phyloP scores from a whole-genome alignment of 2,329 filamentous ascomycete species.

The Colletotrichum sp. region DNA sequence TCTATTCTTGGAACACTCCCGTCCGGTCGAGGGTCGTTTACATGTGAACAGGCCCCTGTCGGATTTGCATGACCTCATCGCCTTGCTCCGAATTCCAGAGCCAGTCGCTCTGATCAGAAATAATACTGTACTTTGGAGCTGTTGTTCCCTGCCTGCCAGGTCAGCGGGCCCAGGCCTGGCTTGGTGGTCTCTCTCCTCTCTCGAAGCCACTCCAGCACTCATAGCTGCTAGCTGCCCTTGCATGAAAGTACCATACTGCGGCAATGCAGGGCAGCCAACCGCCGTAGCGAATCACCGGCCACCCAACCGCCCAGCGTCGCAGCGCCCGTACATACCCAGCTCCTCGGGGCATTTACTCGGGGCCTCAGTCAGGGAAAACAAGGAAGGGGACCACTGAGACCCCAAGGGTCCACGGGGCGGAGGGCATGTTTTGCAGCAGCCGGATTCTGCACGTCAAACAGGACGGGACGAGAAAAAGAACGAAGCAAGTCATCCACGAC shows the following conservation, averaged over 20 bases:
- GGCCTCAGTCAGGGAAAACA: neutral
- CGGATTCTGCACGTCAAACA: neutral
- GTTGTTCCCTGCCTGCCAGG: neutral
- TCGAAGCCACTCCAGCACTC: neutral
- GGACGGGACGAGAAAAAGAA: neutral
- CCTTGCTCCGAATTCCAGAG: neutral
- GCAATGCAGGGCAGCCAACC: neutral
- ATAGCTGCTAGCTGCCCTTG: neutral
- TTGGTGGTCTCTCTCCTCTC: neutral
- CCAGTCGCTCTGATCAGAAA: neutral
- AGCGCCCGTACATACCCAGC: neutral
- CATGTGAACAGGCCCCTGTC: neutral
- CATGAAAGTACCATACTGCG: neutral
- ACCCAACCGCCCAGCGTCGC: neutral
- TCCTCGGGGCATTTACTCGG: neutral
- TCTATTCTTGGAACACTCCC: slow-evolving; percentile 9
- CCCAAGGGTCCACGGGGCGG: neutral
- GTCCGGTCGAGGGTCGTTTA: neutral
- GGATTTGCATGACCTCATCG: neutral
- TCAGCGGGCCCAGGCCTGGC: neutral
- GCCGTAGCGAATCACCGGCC: neutral
- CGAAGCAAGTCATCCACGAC: neutral
- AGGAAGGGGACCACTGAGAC: neutral
- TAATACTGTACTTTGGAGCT: neutral
- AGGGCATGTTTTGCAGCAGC: neutral